phyloP scores from a whole-genome alignment of 768 basidiomycete species.

The Boletales sp. region DNA sequence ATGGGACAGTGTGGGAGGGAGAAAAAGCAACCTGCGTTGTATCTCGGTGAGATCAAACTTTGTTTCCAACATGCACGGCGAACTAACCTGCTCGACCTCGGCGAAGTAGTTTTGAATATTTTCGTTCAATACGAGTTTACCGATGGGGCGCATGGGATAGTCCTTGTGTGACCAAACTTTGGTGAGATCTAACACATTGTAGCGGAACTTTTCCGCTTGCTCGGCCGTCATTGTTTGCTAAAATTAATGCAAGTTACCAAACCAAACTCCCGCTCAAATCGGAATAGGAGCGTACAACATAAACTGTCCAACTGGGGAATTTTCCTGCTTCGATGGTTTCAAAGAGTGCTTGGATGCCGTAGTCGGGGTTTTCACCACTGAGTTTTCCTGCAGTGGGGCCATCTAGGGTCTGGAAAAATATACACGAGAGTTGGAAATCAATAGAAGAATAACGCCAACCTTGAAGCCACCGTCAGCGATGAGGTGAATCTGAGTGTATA shows the following conservation, averaged over 20 bases:
- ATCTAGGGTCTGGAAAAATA: constrained; percentile 57
- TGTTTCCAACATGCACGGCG: constrained; percentile 25
- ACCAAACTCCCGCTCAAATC: neutral
- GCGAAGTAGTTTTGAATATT: constrained; percentile 87
- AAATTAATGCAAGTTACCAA: constrained; percentile 10
- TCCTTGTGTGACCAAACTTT: constrained; percentile 89
- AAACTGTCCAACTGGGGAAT: constrained; percentile 86
- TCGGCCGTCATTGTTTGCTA: constrained; percentile 91
- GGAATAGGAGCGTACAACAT: constrained; percentile 51
- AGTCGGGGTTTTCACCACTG: constrained; percentile 78
- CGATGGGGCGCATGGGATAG: constrained; percentile 85
- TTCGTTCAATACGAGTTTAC: constrained; percentile 78
- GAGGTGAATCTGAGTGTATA: constrained; percentile 86
- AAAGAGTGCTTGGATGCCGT: constrained; percentile 73
- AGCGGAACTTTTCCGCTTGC: constrained; percentile 87
- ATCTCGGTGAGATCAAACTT: constrained; percentile 5
- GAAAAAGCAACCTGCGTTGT: constrained; percentile 66
- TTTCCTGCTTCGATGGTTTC: constrained; percentile 79
- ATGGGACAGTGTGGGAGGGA: constrained; percentile 83
- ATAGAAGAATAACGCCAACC: constrained; percentile 33
- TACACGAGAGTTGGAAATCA: neutral
- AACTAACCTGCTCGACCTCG: constrained; percentile 84
- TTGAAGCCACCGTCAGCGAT: constrained; percentile 78
- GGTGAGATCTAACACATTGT: constrained; percentile 89
- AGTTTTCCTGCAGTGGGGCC: constrained; percentile 60